These are phyloP conservation scores for Plasmodium adleri DNA, from an alignment of 169 alveolate species.

Conservation along the genomic window DNA sequence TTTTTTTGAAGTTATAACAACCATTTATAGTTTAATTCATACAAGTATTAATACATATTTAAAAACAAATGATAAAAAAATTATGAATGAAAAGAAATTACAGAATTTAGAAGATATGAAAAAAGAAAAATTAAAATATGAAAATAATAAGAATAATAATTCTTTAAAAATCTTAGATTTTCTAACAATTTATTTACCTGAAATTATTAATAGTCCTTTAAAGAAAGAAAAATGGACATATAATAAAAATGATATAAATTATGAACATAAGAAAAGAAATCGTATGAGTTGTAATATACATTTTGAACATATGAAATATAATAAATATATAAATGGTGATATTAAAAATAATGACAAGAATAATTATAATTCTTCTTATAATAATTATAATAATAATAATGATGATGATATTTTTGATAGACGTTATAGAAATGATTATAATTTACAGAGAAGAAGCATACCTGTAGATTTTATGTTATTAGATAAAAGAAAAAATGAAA, in stretches of 20 bases:
- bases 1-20: constrained; percentile 43
- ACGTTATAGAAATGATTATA: background rate
- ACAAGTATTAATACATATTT: constrained; percentile 42
- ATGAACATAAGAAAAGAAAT: constrained; percentile 7
- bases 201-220: constrained; percentile 21
- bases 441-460: constrained; percentile 45
- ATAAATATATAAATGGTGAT: background rate
- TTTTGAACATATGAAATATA: constrained; percentile 7
- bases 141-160: background rate
- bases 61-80: constrained; percentile 7
- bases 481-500: constrained; percentile 4
- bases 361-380: background rate
- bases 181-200: constrained; percentile 54
- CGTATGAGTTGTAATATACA: constrained; percentile 21
- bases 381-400: constrained; percentile 1
- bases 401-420: background rate
- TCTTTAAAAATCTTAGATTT: constrained; percentile 43
- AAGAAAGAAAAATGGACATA: constrained; percentile 61
- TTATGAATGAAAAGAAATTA: constrained; percentile 16
- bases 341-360: background rate
- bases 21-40: constrained; percentile 29
- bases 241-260: constrained; percentile 2
- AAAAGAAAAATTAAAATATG: background rate
- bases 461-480: constrained; percentile 32
- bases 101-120: constrained; percentile 35